These are phyloP conservation scores for Phytophthora agathidicida DNA, from an alignment of 352 stramenopile species.

Conservation along the genomic window DNA sequence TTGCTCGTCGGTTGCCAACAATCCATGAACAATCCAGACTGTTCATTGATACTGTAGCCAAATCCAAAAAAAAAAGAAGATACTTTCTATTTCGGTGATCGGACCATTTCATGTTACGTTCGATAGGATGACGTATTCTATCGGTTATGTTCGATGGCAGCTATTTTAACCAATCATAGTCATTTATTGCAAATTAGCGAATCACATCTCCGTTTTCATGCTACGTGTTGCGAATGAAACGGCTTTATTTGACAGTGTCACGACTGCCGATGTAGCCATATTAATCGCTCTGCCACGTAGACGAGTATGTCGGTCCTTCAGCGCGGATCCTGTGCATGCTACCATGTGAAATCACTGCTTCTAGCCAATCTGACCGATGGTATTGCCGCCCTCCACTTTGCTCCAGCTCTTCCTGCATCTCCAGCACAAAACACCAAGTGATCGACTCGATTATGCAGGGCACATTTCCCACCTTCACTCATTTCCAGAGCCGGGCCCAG, in stretches of 20 bases:
- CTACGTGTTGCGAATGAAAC: constrained; percentile 31
- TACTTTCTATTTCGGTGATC: neutral
- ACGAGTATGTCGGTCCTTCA: neutral
- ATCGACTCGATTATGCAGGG: constrained; percentile 9
- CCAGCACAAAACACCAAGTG: neutral
- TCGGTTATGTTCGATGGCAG: constrained; percentile 6
- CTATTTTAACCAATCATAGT: neutral
- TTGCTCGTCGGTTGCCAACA: constrained; percentile 85
- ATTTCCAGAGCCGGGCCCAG: neutral
- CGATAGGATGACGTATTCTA: constrained; percentile 3
- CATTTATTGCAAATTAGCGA: neutral
- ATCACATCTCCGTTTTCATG: neutral
- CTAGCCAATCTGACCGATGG: too few relatives aligned
- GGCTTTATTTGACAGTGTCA: constrained; percentile 15
- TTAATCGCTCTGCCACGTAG: neutral
- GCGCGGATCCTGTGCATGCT: too few relatives aligned
- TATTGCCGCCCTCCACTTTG: too few relatives aligned
- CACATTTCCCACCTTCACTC: constrained; percentile 2
- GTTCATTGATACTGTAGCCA: too few relatives aligned
- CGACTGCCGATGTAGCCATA: neutral
- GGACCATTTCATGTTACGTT: constrained; percentile 7
- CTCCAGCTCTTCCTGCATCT: neutral
- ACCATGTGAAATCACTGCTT: too few relatives aligned
- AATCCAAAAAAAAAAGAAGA: too few relatives aligned
- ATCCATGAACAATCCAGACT: too few relatives aligned